Conservation (phyloP, 1,284 basidiomycete species). For the Abortiporus biennis region DNA sequence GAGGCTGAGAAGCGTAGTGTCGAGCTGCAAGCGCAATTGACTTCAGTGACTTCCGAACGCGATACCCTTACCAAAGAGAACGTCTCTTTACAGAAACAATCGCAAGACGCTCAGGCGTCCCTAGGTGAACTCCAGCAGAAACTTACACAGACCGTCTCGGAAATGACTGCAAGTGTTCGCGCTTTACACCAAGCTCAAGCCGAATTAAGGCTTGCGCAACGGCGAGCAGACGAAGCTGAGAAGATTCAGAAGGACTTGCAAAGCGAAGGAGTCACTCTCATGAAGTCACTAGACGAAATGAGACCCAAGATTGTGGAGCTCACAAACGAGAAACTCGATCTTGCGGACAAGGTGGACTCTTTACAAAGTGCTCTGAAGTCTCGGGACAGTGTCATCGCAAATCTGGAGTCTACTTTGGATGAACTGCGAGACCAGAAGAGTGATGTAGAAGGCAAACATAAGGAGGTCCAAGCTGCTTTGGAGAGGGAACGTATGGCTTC, state of each 20-base stretch:
- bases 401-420: conserved; percentile 54
- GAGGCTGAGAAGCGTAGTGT: conserved; percentile 37
- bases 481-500: conserved; percentile 46
- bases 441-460: conserved; percentile 35
- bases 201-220: conserved; percentile 52
- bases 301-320: conserved; percentile 78
- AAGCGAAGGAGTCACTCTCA: conserved; percentile 61
- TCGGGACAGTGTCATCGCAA: conserved; percentile 51
- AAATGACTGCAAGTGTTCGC: conserved; percentile 45
- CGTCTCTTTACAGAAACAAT: conserved; percentile 38
- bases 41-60: conserved; percentile 36
- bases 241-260: conserved; percentile 63
- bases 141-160: conserved; percentile 46
- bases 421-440: conserved; percentile 46
- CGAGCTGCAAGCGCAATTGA: conserved; percentile 35
- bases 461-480: conserved; percentile 33
- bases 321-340: conserved; percentile 60
- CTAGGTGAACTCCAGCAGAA: conserved; percentile 51
- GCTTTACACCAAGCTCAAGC: conserved; percentile 54
- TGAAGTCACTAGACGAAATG: conserved; percentile 78
- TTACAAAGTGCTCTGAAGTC: conserved; percentile 47
- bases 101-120: conserved; percentile 37
- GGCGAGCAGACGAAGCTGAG: conserved; percentile 71
- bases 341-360: conserved; percentile 54
- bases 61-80: conserved; percentile 43